These are phyloP conservation scores for Paratinospora sagittata DNA, from an alignment of 164 flowering plant genomes.

Conservation along the genomic window DNA sequence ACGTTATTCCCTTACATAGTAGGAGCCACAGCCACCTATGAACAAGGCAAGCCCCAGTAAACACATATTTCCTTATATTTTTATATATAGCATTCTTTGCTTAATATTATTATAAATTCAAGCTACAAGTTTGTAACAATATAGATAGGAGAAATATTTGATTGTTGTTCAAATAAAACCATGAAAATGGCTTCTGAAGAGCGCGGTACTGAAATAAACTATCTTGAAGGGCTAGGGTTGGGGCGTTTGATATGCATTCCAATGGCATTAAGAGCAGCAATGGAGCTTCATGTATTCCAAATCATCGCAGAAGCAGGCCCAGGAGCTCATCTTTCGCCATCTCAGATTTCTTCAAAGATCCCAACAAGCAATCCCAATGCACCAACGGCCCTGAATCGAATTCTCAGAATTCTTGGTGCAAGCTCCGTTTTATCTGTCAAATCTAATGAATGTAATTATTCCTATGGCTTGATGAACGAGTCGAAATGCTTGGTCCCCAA, in stretches of 20 bases:
- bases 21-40: no score
- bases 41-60: no score
- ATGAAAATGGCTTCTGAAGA: neutral
- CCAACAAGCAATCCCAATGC: slow-evolving; percentile 14
- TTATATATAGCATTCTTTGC: no score
- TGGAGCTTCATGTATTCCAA: slow-evolving; percentile 7
- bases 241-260: slow-evolving; percentile 10
- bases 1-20: no score
- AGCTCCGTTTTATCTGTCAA: slow-evolving; percentile 5
- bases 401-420: slow-evolving; percentile 15
- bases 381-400: slow-evolving; percentile 9
- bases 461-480: slow-evolving; percentile 10
- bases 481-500: slow-evolving; percentile 7
- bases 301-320: slow-evolving; percentile 16
- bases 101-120: no score
- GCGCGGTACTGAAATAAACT: neutral
- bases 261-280: slow-evolving; percentile 15
- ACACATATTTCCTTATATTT: no score
- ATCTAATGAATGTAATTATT: neutral
- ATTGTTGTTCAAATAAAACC: no score
- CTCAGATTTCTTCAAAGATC: slow-evolving; percentile 7
- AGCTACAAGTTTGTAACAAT: no score
- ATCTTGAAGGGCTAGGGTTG: neutral
- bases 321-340: neutral
- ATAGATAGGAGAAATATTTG: no score